Evolutionary conservation across 2,329 filamentous ascomycete genomes (phyloP).

Genomic region (Acephala macrosclerotiorum): DNA sequence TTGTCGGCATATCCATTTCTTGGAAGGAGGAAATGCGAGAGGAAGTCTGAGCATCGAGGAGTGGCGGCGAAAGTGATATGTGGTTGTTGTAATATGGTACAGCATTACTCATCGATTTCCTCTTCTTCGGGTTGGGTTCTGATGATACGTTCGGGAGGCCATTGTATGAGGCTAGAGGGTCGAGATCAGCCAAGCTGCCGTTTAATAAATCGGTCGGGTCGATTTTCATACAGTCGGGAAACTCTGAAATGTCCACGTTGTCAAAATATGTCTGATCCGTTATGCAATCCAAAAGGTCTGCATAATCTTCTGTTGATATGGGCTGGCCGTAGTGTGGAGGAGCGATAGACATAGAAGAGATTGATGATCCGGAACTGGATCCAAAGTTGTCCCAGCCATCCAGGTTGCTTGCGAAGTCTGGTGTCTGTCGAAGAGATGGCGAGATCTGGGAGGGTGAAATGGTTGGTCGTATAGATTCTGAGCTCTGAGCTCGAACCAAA

Average conservation of each 20-base stretch:
- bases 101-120: constrained; percentile 16
- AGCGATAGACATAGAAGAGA: constrained; percentile 17
- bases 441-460: constrained; percentile 1
- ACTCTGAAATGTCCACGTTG: constrained; percentile 24
- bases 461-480: constrained; percentile 12
- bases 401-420: constrained; percentile 9
- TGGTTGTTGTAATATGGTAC: constrained; percentile 10
- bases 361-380: constrained; percentile 5
- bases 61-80: constrained; percentile 16
- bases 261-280: constrained; percentile 27
- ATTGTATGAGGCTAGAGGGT: constrained; percentile 9
- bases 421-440: constrained; percentile 10
- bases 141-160: constrained; percentile 7
- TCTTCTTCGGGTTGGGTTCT: constrained; percentile 25
- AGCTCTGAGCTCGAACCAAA: constrained; percentile 10
- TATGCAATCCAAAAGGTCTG: constrained; percentile 25
- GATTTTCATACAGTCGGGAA: constrained; percentile 21
- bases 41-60: constrained; percentile 12
- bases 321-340: constrained; percentile 16
- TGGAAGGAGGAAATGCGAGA: constrained; percentile 23
- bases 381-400: constrained; percentile 14
- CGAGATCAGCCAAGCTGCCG: constrained; percentile 10
- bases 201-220: background rate
- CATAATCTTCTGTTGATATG: constrained; percentile 23
- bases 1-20: constrained; percentile 23